Evolutionary conservation across 345 rosid genomes (phyloP), one percentile per base, ranked within the genome.

Genomic region (Brassica nigra): DNA sequence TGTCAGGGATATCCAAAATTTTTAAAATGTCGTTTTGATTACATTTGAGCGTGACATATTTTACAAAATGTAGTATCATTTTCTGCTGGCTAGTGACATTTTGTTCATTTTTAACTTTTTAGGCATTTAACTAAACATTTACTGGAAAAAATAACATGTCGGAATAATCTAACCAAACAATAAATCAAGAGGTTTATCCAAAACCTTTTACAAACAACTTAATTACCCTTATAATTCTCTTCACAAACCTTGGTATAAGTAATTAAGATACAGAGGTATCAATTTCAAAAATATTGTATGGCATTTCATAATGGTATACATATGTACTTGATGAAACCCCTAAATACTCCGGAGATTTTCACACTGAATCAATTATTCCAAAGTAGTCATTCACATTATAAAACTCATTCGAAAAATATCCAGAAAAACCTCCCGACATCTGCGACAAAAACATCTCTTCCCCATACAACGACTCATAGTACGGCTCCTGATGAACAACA

Each of bases 341-440:
- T 39, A 42, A 30, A 37, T 10, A 12, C 11, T 44, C 5, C 0
- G 30, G 65, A 63, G 33, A 71, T 44, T 28, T 47, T 73, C 64
- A 74, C 23, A 73, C 12, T 47, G 79, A 80, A 18, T 75, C 83
- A 34, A 80, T 80, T 33, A 67, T 80, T 75, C 73, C 80, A 30
- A 63, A 70, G 23, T 63, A 75, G 39, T 63, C 83, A 42, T 70
- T 70, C 8, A 75, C 81, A 81, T 71, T 76, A 15, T 70, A 76
- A 76, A 81, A 71, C 47, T 29, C 74, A 76, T 71, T 76, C 2
- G 81, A 59, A 10, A 64, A 81, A 81, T 64, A 59, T 8, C 47
- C 81, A 44, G 80, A 65, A 66, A 81, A 81, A 71, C 74, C 76
- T 65, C 76, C 80, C 71, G 77, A 81, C 81, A 76, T 11, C 3